phyloP scores from a whole-genome alignment of 352 stramenopile genomes.

The Pythium periplocum region DNA sequence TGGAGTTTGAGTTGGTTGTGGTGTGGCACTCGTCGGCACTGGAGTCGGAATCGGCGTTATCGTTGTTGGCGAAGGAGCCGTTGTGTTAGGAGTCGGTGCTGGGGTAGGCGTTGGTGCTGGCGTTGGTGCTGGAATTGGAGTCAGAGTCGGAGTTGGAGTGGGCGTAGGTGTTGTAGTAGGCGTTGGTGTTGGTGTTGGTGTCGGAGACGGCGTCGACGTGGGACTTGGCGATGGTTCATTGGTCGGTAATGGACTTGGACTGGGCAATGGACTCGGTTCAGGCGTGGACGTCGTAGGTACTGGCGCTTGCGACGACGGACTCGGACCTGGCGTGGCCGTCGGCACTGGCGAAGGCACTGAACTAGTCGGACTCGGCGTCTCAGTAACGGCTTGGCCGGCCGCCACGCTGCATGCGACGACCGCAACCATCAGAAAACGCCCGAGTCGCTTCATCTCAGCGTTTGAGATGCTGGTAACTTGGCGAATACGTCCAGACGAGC shows the following conservation, averaged over 20 bases:
- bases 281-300: no score
- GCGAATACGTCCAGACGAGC: no score
- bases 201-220: neutral
- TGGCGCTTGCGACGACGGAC: no score
- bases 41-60: neutral
- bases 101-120: slow-evolving; percentile 1
- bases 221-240: neutral
- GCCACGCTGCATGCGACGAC: no score
- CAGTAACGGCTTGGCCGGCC: no score
- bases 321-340: no score
- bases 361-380: no score
- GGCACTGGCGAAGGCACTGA: no score
- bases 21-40: neutral
- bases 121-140: neutral
- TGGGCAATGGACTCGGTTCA: no score
- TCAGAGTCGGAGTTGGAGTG: neutral
- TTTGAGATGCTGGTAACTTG: no score
- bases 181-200: neutral
- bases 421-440: no score
- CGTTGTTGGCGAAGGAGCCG: neutral
- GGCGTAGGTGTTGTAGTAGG: neutral
- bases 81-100: neutral
- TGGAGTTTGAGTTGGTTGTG: neutral
- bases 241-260: neutral
- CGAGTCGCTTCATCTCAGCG: no score